Conservation (phyloP, 768 basidiomycete species). For the Psilocybe cubensis region DNA sequence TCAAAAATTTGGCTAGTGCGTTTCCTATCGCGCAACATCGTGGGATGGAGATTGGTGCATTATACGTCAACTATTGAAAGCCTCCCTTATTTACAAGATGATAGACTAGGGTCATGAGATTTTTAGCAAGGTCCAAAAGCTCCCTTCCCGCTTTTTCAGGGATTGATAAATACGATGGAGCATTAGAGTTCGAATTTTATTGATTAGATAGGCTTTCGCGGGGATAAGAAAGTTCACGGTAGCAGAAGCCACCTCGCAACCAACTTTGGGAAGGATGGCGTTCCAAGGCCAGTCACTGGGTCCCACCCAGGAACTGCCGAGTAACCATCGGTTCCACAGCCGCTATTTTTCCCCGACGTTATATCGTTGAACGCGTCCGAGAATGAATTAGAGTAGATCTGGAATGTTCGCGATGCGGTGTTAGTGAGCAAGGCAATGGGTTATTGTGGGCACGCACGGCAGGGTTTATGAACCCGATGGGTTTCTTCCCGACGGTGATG, state of each 20-base stretch:
- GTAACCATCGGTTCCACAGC: conserved; percentile 46
- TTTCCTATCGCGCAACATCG: neutral
- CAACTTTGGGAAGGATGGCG: conserved; percentile 42
- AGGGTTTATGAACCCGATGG: conserved; percentile 56
- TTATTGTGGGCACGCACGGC: conserved; percentile 25
- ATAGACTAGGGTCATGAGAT: neutral
- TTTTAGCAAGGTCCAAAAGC: neutral
- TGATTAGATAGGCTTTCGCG: neutral
- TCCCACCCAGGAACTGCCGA: conserved; percentile 38
- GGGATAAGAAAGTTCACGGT: conserved; percentile 13
- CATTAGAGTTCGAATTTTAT: neutral
- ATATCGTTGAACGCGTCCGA: conserved; percentile 51
- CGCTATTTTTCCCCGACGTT: conserved; percentile 44
- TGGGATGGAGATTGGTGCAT: neutral
- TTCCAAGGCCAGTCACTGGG: conserved; percentile 57
- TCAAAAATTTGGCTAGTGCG: neutral
- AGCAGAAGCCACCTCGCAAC: conserved; percentile 35
- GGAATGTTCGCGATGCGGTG: neutral
- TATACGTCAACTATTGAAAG: neutral
- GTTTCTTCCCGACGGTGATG: conserved; percentile 38
- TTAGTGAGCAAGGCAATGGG: neutral
- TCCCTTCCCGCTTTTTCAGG: neutral
- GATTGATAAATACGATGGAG: neutral
- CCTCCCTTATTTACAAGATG: neutral
- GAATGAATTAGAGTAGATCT: conserved; percentile 51